These are phyloP conservation scores for Hirsutella rhossiliensis DNA, from an alignment of 2,329 filamentous ascomycete species.

Conservation along the genomic window DNA sequence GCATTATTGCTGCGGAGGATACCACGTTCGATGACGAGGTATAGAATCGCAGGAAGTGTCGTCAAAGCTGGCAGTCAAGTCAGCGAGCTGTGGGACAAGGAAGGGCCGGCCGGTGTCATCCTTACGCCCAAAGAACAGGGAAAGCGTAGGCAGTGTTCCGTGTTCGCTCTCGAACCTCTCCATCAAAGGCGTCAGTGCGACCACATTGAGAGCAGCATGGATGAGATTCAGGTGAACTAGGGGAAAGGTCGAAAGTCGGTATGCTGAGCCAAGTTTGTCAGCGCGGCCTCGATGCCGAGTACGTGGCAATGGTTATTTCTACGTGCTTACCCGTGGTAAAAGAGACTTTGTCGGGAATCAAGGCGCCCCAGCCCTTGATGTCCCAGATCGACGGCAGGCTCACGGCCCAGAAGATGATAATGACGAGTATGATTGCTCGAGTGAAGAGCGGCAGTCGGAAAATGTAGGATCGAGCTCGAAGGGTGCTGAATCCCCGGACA, in stretches of 20 bases:
- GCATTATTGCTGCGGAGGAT: constrained; percentile 60
- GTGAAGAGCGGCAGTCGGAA: constrained; percentile 83
- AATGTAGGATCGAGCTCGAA: constrained; percentile 68
- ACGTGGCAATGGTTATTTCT: too few relatives aligned
- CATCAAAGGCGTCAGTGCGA: constrained; percentile 75
- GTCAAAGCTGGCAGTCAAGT: constrained; percentile 49
- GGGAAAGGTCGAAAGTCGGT: constrained; percentile 85
- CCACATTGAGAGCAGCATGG: constrained; percentile 66
- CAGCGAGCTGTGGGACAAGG: background rate
- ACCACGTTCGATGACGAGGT: constrained; percentile 65
- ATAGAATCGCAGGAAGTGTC: constrained; percentile 70
- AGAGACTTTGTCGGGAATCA: constrained; percentile 66
- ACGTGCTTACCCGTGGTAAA: constrained; percentile 50
- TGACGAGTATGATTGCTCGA: constrained; percentile 52
- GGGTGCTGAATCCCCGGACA: constrained; percentile 47
- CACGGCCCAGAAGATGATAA: constrained; percentile 51
- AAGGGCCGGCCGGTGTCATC: constrained; percentile 9
- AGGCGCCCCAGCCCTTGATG: constrained; percentile 62
- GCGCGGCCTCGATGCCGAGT: background rate
- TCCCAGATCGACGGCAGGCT: constrained; percentile 60
- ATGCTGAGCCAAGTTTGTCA: constrained; percentile 44
- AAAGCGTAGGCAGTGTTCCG: constrained; percentile 77
- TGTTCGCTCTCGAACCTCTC: constrained; percentile 90
- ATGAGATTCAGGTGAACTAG: constrained; percentile 73
- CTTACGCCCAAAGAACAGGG: constrained; percentile 85